Evolutionary conservation across 148 eudicot genomes (phyloP), one percentile per base, ranked within the genome.

Genomic region (Nepenthes mirabilis): DNA sequence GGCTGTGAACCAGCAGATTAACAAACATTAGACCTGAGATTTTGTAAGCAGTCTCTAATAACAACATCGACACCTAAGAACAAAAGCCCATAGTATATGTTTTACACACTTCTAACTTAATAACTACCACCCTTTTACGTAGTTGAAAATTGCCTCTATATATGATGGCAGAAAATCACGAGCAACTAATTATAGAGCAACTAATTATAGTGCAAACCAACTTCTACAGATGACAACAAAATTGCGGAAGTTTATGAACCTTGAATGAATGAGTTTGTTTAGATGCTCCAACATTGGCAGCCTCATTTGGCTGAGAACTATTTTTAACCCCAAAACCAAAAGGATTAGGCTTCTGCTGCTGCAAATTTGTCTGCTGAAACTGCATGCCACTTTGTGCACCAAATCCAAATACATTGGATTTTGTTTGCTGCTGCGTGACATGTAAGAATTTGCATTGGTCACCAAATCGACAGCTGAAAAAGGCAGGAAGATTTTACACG

Each of bases 241-340:
- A 37, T 6, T 53, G 43, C 55, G 35, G 23, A 67, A 13, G 52
- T 34, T 23, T 56, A 74, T 5, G 34, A 61, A 91, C 93, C 95
- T 85, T 83, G 71, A 72, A 73, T 51, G 67, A 75, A 58, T 78
- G 74, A 51, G 69, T 5, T 49, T 76, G 79, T 64, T 65, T 79
- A 58, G 75, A 64, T 61, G 70, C 71, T 47, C 80, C 86, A 62
- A 69, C 70, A 63, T 64, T 69, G 51, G 63, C 69, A 56, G 68
- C 63, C 51, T 76, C 78, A 72, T 69, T 78, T 34, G 80, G 62
- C 40, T 74, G 87, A 52, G 77, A 63, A 65, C 62, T 73, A 35
- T 63, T 75, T 65, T 84, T 86, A 66, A 77, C 82, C 56, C 97
- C 97, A 75, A 90, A 90, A 14, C 97, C 91, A 68, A 90, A 86